Base-by-base conservation (phyloP, 2,329 filamentous ascomycete species). In the Pochonia chlamydosporia region DNA sequence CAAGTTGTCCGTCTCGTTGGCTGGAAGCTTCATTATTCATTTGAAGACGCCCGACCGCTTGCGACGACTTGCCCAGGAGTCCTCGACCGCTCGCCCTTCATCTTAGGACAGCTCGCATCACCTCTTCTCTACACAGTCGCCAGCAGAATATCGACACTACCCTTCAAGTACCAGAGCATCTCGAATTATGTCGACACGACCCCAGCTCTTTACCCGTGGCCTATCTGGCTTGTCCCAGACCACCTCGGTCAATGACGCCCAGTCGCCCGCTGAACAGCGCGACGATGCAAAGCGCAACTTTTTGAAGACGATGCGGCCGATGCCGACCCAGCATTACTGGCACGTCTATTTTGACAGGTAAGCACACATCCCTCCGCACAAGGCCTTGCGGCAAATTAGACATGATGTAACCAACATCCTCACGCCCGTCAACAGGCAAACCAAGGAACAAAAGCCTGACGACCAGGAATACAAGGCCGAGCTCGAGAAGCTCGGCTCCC, bases 211-310 rank as follows among this genome's bases (percentile, higher is more conserved):
- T 61, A 84, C 81, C 37, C 73, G 78, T 55, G 79, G 78, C 61
- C 76, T 87, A 49, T 81, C 84, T 26, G 71, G 73, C 49, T 74
- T 84, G 49, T 77, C 79, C 48, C 75, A 83, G 62, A 73, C 74
- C 63, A 73, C 76, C 55, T 75, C 79, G 52, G 69, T 77, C 41
- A 80, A 79, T 61, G 76, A 74, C 51, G 80, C 80, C 49, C 73
- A 75, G 54, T 87, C 86, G 9, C 85, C 87, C 23, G 85, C 87
- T 47, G 81, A 84, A 59, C 77, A 82, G 65, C 84, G 87, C 59
- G 85, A 87, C 65, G 82, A 85, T 67, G 86, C 86, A 48, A 90
- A 90, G 81, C 82, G 86, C 71, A 90, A 90, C 72, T 87, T 91
- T 66, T 75, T 89, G 56, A 83, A 88, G 66, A 77, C 82, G 24